phyloP scores from a whole-genome alignment of 148 eudicot genomes.

The Rhododendron molle region DNA sequence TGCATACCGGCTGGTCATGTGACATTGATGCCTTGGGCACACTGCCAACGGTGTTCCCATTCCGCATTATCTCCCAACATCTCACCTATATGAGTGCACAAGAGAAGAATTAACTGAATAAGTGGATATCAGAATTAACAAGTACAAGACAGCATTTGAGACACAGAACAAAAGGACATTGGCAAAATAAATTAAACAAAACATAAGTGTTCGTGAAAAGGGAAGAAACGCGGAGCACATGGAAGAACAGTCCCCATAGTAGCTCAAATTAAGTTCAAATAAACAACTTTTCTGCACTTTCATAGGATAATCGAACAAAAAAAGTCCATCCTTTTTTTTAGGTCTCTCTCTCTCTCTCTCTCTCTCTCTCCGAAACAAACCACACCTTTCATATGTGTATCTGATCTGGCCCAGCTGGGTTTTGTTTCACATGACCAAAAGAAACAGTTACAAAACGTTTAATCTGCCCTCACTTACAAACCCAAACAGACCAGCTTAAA shows the following conservation, averaged over 20 bases:
- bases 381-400: background rate
- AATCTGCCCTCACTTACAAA: background rate
- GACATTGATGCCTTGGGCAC: conserved; percentile 69
- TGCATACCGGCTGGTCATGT: conserved; percentile 84
- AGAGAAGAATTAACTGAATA: background rate
- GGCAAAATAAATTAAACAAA: background rate
- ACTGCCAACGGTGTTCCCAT: conserved; percentile 49
- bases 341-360: background rate
- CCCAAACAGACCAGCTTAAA: background rate
- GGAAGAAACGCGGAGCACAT: background rate
- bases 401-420: background rate
- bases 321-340: background rate
- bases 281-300: background rate
- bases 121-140: background rate
- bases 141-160: background rate
- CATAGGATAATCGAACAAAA: background rate
- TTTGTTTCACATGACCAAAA: background rate
- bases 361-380: background rate
- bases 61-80: conserved; percentile 79
- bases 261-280: background rate
- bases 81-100: conserved; percentile 47
- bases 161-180: background rate
- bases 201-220: background rate
- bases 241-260: background rate
- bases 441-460: background rate